These are phyloP conservation scores for Fraxinus nigra DNA, from an alignment of 305 asterid species.

Conservation along the genomic window DNA sequence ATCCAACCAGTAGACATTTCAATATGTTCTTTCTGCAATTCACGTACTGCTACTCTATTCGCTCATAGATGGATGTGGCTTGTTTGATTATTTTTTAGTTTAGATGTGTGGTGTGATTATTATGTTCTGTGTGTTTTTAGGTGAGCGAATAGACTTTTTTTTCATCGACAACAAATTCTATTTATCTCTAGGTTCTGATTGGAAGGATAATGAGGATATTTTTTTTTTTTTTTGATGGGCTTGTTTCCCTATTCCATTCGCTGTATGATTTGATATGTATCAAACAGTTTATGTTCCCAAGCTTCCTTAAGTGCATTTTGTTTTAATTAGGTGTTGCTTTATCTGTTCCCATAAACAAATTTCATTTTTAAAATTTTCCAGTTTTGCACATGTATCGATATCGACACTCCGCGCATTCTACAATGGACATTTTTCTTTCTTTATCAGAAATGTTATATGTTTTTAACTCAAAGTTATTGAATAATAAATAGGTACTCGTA, in stretches of 20 bases:
- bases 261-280: neutral
- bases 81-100: slow-evolving; percentile 9
- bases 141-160: neutral
- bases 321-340: neutral
- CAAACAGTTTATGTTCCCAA: neutral
- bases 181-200: neutral
- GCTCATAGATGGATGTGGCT: slow-evolving; percentile 1
- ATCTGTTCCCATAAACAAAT: neutral
- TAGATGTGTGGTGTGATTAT: neutral
- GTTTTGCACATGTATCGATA: neutral
- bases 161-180: neutral
- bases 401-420: neutral
- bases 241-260: neutral
- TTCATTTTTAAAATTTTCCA: neutral
- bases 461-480: too few species aligned
- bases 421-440: neutral
- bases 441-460: too few species aligned
- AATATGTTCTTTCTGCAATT: neutral
- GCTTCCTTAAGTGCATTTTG: neutral
- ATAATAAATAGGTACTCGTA: neutral
- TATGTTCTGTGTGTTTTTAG: neutral
- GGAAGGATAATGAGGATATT: neutral
- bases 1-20: neutral
- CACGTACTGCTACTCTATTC: neutral
- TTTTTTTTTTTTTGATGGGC: neutral